phyloP scores from a whole-genome alignment of 352 stramenopile species.

The Stramenopiles sp. region DNA sequence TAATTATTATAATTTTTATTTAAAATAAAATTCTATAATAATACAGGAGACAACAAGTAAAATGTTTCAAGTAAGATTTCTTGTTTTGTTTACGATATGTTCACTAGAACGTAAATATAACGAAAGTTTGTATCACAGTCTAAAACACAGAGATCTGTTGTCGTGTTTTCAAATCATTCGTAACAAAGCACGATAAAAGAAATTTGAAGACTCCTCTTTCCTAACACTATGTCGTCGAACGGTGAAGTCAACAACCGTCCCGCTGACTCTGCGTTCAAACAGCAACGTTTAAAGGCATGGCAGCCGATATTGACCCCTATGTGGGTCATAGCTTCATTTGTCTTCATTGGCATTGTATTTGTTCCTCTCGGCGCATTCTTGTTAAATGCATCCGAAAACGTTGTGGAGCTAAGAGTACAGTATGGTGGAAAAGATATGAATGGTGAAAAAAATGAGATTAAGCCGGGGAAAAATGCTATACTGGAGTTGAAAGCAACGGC shows the following conservation, averaged over 20 bases:
- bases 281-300: constrained; percentile 32
- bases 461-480: constrained; percentile 37
- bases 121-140: too few species aligned
- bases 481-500: constrained; percentile 63
- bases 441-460: constrained; percentile 35
- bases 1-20: too few species aligned
- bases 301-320: constrained; percentile 86
- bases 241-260: constrained; percentile 10
- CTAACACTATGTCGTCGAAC: too few species aligned
- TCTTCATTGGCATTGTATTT: constrained; percentile 76
- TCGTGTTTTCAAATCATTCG: too few species aligned
- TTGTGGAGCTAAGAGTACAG: constrained; percentile 21
- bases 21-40: too few species aligned
- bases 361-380: constrained; percentile 75
- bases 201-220: too few species aligned
- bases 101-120: too few species aligned
- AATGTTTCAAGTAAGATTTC: too few species aligned
- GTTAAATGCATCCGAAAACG: constrained; percentile 54
- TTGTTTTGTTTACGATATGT: too few species aligned
- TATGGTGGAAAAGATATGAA: background rate
- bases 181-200: too few species aligned
- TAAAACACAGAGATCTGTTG: too few species aligned
- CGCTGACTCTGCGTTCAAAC: background rate
- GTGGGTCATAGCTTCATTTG: constrained; percentile 79
- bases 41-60: too few species aligned